phyloP scores from a whole-genome alignment of 331 rosid species.

The Phaseolus coccineus region DNA sequence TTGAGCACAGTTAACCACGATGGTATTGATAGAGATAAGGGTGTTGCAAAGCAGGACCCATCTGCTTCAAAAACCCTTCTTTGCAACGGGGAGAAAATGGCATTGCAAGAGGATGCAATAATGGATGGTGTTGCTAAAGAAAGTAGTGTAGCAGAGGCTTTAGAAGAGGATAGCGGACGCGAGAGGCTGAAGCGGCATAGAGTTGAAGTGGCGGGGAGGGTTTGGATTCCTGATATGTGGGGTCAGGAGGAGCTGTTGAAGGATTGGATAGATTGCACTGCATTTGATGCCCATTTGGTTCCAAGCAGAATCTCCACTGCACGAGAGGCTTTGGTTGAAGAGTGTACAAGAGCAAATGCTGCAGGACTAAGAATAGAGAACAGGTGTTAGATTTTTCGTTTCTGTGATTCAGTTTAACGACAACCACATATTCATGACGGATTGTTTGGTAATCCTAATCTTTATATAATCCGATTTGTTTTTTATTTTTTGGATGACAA shows the following conservation, averaged over 20 bases:
- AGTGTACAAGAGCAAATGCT: slow-evolving; percentile 64
- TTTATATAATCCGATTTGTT: slow-evolving; percentile 1
- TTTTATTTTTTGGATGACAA: neutral
- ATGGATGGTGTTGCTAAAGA: slow-evolving; percentile 21
- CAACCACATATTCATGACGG: slow-evolving; percentile 17
- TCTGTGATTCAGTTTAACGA: slow-evolving; percentile 40
- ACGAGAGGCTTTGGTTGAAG: slow-evolving; percentile 68
- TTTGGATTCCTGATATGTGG: slow-evolving; percentile 95
- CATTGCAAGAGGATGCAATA: neutral
- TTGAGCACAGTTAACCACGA: slow-evolving; percentile 13
- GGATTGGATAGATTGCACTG: slow-evolving; percentile 88
- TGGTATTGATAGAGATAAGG: neutral
- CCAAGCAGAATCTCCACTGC: slow-evolving; percentile 70
- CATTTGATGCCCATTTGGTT: slow-evolving; percentile 75
- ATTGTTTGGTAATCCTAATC: slow-evolving; percentile 28
- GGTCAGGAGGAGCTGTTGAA: slow-evolving; percentile 87
- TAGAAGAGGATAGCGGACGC: slow-evolving; percentile 49
- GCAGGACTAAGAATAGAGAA: slow-evolving; percentile 64
- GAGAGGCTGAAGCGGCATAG: slow-evolving; percentile 84
- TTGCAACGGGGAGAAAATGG: slow-evolving; percentile 32
- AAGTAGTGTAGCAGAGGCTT: slow-evolving; percentile 29
- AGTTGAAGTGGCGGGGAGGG: slow-evolving; percentile 74
- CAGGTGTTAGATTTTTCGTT: slow-evolving; percentile 69
- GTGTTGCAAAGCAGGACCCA: slow-evolving; percentile 22
- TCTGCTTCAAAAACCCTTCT: slow-evolving; percentile 33